Percentiles rank a stretch among this genome's conserved stretches.
Evolutionary conservation across 257 asterid genomes (phyloP).

Genomic region (Anisodus acutangulus): DNA sequence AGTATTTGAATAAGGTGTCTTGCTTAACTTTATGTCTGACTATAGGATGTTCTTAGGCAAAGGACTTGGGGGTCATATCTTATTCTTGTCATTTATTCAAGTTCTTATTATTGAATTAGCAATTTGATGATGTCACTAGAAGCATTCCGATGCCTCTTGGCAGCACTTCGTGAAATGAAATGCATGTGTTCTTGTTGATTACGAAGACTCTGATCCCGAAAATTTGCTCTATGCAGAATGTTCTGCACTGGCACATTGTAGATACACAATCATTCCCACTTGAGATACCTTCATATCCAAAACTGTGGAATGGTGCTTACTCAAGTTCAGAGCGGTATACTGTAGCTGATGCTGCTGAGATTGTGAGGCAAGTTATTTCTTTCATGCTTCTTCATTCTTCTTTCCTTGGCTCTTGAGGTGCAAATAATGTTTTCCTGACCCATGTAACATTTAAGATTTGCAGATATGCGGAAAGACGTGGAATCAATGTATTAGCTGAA

Average conservation of each 20-base stretch:
- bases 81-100: neutral
- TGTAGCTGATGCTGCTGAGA: slow-evolving; percentile 72
- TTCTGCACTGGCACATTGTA: slow-evolving; percentile 98
- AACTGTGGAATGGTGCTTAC: slow-evolving; percentile 87
- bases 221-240: slow-evolving; percentile 58
- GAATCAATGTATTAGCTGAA: slow-evolving; percentile 87
- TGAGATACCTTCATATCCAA: slow-evolving; percentile 86
- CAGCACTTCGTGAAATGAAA: neutral
- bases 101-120: neutral
- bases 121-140: neutral
- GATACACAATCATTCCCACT: slow-evolving; percentile 95
- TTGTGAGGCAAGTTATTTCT: slow-evolving; percentile 71
- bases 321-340: slow-evolving; percentile 71
- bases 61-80: neutral
- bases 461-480: slow-evolving; percentile 86
- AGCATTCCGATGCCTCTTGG: neutral
- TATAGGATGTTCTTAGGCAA: neutral
- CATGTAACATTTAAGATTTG: slow-evolving; percentile 23
- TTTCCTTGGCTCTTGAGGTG: neutral
- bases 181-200: neutral
- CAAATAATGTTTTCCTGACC: neutral
- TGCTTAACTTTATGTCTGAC: neutral
- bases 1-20: neutral
- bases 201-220: neutral
- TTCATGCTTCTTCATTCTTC: neutral